Conservation (phyloP, 768 basidiomycete genomes). For the Boletus rubescentipes region DNA sequence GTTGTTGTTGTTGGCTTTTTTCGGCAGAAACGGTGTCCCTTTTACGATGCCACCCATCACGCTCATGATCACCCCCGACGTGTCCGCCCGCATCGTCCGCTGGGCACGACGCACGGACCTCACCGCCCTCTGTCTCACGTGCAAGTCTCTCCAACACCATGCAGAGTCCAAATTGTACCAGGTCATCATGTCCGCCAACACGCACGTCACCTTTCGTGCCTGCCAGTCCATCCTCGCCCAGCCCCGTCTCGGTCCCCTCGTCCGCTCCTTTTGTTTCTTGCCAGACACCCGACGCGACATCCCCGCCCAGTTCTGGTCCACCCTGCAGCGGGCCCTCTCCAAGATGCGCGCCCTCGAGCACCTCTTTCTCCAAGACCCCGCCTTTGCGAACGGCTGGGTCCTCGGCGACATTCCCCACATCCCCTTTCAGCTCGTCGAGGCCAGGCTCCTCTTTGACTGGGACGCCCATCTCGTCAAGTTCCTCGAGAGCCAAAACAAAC, state of each 20-base stretch:
- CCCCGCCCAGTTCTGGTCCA: conserved; percentile 43
- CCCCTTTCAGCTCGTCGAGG: conserved; percentile 50
- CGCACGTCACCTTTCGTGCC: conserved; percentile 35
- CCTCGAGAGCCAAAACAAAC: conserved; percentile 44
- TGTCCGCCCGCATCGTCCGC: conserved; percentile 41
- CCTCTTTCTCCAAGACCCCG: conserved; percentile 43
- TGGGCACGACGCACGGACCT: conserved; percentile 40
- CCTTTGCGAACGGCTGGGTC: conserved; percentile 44
- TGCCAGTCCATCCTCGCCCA: conserved; percentile 38
- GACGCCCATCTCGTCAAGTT: conserved; percentile 47
- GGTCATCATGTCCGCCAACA: conserved; percentile 38
- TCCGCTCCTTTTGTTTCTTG: conserved; percentile 45
- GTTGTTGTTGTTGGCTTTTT: no score
- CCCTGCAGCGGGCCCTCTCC: conserved; percentile 42
- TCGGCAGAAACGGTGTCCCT: no score
- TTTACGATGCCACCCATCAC: conserved; percentile 20
- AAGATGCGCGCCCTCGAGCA: conserved; percentile 44
- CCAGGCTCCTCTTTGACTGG: conserved; percentile 50
- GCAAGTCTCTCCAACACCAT: conserved; percentile 45
- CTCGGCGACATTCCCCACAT: conserved; percentile 39
- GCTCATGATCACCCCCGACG: conserved; percentile 38
- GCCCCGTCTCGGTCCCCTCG: conserved; percentile 40
- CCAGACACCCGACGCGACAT: conserved; percentile 26
- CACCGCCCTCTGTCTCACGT: conserved; percentile 42
- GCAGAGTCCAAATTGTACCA: conserved; percentile 51